Percentiles rank a stretch among this genome's conserved stretches.
phyloP scores from a whole-genome alignment of 805 yeast species.

The Saccharomycopsis javanensis region DNA sequence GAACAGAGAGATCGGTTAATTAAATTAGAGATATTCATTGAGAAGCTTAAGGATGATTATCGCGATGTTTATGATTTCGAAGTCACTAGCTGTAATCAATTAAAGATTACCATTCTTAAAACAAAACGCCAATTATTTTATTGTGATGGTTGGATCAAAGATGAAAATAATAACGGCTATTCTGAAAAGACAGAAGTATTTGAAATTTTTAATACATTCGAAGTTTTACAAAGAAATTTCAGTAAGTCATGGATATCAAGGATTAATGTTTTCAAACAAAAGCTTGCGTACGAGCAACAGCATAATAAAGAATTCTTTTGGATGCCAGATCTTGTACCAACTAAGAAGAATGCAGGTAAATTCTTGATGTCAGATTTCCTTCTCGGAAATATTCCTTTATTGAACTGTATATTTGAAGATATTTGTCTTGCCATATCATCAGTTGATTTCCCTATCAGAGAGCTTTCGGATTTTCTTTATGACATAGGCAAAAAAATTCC shows the following conservation, averaged over 20 bases:
- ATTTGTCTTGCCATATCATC: constrained; percentile 38
- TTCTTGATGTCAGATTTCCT: background rate
- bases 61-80: background rate
- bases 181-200: background rate
- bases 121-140: background rate
- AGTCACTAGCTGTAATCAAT: background rate
- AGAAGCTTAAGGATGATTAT: background rate
- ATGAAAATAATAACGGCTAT: background rate
- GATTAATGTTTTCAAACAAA: constrained; percentile 38
- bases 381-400: constrained; percentile 35
- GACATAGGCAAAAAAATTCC: constrained; percentile 82
- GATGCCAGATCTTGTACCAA: constrained; percentile 25
- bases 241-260: constrained; percentile 65
- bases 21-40: constrained; percentile 14
- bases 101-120: background rate
- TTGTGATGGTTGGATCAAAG: background rate
- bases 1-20: constrained; percentile 50
- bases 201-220: constrained; percentile 15
- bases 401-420: constrained; percentile 40
- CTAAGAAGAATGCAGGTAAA: background rate
- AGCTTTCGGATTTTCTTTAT: constrained; percentile 52
- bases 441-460: constrained; percentile 42
- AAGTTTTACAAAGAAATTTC: constrained; percentile 36
- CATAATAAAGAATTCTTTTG: constrained; percentile 33
- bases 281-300: constrained; percentile 32